Conservation (phyloP, 2,329 filamentous ascomycete genomes). For the Epichloe coenophiala region DNA sequence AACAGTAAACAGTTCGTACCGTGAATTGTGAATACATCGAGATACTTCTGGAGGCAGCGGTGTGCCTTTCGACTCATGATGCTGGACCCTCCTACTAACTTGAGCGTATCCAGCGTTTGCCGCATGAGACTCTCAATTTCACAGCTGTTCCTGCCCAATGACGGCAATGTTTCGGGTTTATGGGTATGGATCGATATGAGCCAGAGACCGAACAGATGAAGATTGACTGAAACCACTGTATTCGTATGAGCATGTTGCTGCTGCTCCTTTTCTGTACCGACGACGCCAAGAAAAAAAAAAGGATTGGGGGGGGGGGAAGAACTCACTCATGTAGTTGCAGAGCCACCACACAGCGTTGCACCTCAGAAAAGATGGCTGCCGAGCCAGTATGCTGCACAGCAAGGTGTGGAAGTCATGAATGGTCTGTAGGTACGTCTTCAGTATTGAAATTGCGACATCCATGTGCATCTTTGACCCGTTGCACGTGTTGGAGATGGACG, state of each 20-base stretch:
- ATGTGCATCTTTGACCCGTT: constrained; percentile 5
- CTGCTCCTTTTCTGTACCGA: too few species aligned
- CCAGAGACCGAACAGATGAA: constrained; percentile 17
- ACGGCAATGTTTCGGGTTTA: constrained; percentile 1
- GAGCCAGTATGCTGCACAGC: constrained; percentile 8
- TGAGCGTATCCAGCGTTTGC: constrained; percentile 8
- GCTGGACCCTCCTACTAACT: constrained; percentile 9
- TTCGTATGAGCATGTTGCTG: not conserved
- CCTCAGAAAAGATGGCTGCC: constrained; percentile 11
- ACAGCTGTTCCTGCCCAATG: constrained; percentile 3
- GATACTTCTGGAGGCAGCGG: constrained; percentile 10
- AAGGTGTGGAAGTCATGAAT: constrained; percentile 10
- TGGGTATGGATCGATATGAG: constrained; percentile 7
- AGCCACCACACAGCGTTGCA: constrained; percentile 18
- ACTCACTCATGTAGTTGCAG: constrained; percentile 18
- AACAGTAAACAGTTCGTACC: constrained; percentile 1
- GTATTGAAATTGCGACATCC: constrained; percentile 9
- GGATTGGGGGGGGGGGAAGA: too few species aligned
- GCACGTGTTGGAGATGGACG: constrained; percentile 4
- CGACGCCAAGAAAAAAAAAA: not conserved
- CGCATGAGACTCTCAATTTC: constrained; percentile 8
- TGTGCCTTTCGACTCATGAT: constrained; percentile 13
- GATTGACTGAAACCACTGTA: constrained; percentile 14
- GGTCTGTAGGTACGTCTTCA: constrained; percentile 11
- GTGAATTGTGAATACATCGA: constrained; percentile 7